phyloP scores from a whole-genome alignment of 371 early-diverging fungal species.

The Rhizopus sp. region DNA sequence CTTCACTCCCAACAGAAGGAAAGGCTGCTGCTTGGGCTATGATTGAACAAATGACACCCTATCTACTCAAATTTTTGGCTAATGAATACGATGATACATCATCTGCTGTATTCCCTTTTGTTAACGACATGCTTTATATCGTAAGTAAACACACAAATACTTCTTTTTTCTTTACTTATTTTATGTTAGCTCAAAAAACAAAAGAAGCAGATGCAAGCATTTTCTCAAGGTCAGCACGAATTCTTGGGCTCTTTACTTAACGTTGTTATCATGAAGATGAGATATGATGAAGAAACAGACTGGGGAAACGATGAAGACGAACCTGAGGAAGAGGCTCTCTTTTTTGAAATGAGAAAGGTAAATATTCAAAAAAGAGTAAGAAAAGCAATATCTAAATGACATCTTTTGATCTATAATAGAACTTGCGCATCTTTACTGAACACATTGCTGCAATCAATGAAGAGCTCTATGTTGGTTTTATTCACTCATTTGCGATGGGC shows the following conservation, averaged over 20 bases:
- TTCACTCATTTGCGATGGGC: slow-evolving; percentile 62
- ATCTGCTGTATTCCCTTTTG: slow-evolving; percentile 71
- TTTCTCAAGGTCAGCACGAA: slow-evolving; percentile 68
- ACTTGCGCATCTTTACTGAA: slow-evolving; percentile 72
- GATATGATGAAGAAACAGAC: slow-evolving; percentile 83
- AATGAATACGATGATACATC: slow-evolving; percentile 87
- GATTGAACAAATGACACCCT: slow-evolving; percentile 68
- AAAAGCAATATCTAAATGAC: not conserved
- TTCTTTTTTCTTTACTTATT: not conserved
- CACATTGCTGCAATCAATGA: slow-evolving; percentile 70
- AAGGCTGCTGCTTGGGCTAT: slow-evolving; percentile 45
- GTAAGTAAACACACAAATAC: slow-evolving; percentile 29
- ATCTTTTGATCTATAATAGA: slow-evolving; percentile 36
- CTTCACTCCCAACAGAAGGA: slow-evolving; percentile 39
- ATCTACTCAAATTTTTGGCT: slow-evolving; percentile 69
- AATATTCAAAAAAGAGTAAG: not conserved
- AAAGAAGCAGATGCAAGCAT: slow-evolving; percentile 62
- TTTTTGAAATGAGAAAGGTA: slow-evolving; percentile 79
- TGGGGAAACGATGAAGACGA: slow-evolving; percentile 79
- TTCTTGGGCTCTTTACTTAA: slow-evolving; percentile 73
- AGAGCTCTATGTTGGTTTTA: slow-evolving; percentile 56
- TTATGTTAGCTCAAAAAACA: slow-evolving; percentile 60
- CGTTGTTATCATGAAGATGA: slow-evolving; percentile 82
- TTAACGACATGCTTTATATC: slow-evolving; percentile 68
- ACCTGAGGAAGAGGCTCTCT: slow-evolving; percentile 72